Evolutionary conservation across 2,329 filamentous ascomycete genomes (phyloP).

Genomic region (Penicillium frequentans): DNA sequence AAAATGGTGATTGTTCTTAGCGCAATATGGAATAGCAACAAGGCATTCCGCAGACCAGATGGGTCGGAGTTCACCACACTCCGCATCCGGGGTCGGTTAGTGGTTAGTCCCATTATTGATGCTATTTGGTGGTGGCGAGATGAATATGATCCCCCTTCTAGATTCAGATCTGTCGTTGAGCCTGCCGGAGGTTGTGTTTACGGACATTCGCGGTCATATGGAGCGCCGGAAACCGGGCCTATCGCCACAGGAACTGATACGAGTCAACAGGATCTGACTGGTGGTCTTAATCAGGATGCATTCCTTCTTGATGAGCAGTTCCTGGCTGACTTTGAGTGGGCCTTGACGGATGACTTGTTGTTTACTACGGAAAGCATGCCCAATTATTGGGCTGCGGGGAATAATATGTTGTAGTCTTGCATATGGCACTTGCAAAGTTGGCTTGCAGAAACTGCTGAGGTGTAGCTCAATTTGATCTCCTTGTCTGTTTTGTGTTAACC

Average conservation of each 20-base stretch:
- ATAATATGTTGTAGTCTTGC: conserved; percentile 12
- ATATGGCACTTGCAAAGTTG: not conserved
- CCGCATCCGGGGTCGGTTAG: conserved; percentile 42
- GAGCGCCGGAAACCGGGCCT: conserved; percentile 7
- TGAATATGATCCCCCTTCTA: conserved; percentile 36
- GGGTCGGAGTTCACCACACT: conserved; percentile 35
- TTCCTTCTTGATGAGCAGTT: conserved; percentile 38
- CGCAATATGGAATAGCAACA: conserved; percentile 43
- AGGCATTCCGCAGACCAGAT: conserved; percentile 41
- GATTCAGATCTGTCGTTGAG: conserved; percentile 13
- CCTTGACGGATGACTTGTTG: conserved; percentile 31
- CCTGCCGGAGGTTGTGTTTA: conserved; percentile 17
- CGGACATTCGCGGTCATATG: conserved; percentile 1
- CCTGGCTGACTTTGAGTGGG: conserved; percentile 41
- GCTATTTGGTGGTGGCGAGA: conserved; percentile 47
- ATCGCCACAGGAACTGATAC: conserved; percentile 4
- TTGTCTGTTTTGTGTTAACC: too few relatives aligned
- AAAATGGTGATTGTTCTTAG: conserved; percentile 36
- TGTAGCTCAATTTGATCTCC: too few relatives aligned
- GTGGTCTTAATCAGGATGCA: conserved; percentile 19
- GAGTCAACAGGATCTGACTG: conserved; percentile 2
- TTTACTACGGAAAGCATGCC: conserved; percentile 27
- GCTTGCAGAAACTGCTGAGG: too few relatives aligned
- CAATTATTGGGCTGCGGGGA: conserved; percentile 19
- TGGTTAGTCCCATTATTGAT: conserved; percentile 39